Evolutionary conservation across 371 early-diverging fungal genomes (phyloP), one percentile per base, ranked within the genome.

Genomic region (Mucor ambiguus): DNA sequence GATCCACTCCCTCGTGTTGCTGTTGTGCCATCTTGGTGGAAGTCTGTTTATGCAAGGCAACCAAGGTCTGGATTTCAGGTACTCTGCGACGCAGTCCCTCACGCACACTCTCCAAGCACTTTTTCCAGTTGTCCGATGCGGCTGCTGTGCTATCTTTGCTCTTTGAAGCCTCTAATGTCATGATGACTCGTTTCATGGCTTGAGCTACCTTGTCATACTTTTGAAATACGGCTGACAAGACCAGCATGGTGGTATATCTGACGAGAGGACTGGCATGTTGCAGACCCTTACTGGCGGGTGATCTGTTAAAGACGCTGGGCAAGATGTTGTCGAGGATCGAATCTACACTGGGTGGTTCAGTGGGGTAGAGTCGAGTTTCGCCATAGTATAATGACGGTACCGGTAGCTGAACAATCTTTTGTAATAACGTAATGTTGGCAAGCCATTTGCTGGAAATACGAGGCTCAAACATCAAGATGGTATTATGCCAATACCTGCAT

Each of bases 401-500:
- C 1, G 93, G 88, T n/a, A 93, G 74, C 26, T 80, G 73, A 30
- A 94, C 82, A 30, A 92, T 76, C 49, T 87, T 87, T 61, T 90
- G 89, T 8, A 90, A 79, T 6, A 94, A 69, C 0, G 92, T 86
- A 75, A 92, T 86, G 66, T 90, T 94, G 29, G 89, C 85, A 16
- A 94, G 64, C 92, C 93, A 96, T 69, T 87, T 85, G 5, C 85
- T 75, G 0, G 90, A 90, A 22, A 89, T 77, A 28, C 93, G 87
- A 3, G 95, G 94, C n/a, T 95, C 95, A 72, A 92, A 82, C 30
- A 90, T 87, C 37, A 91, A 56, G 12, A 79, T 69, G 11, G 77
- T 73, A 16, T 68, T 74, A 57, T 80, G 72, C 90, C 90, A 92
- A 66, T 82, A 93, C n/a, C 91, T 90, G 66, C 20, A 62, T 18